Conservation (phyloP, 169 alveolate genomes). For the Cyclospora cayetanensis region DNA sequence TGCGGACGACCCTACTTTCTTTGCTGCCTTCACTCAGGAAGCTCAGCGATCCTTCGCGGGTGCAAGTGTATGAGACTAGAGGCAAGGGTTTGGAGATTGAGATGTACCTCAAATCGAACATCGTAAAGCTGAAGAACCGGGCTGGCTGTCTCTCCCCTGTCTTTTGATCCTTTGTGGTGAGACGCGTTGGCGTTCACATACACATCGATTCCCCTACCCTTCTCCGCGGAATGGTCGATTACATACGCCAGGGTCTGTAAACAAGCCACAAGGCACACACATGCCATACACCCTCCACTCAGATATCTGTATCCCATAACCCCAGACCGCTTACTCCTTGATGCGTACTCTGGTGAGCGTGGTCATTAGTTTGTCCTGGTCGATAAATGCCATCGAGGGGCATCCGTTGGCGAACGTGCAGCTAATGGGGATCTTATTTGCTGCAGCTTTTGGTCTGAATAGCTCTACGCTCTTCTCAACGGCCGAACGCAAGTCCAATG, state of each 20-base stretch:
- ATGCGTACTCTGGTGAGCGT: conserved; percentile 14
- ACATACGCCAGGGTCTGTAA: conserved; percentile 51
- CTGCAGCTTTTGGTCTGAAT: conserved; percentile 52
- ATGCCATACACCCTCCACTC: background rate
- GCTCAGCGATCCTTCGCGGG: too few relatives aligned
- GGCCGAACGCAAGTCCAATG: conserved; percentile 3
- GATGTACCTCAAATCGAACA: conserved; percentile 35
- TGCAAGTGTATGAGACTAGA: too few relatives aligned
- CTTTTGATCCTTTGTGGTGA: background rate
- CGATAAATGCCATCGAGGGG: conserved; percentile 21
- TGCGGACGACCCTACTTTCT: background rate
- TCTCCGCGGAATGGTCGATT: conserved; percentile 40
- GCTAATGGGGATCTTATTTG: conserved; percentile 31
- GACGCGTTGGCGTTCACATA: conserved; percentile 40
- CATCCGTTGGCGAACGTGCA: conserved; percentile 56
- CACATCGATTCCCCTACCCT: conserved; percentile 50
- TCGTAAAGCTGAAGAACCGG: background rate
- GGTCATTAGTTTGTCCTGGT: background rate
- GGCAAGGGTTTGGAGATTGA: too few relatives aligned
- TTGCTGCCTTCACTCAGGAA: too few relatives aligned
- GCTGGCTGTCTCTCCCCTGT: background rate
- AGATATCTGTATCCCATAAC: background rate
- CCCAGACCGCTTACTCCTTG: background rate
- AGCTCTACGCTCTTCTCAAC: conserved; percentile 30
- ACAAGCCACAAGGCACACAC: background rate